phyloP scores from a whole-genome alignment of 2,329 filamentous ascomycete genomes.

The Fusarium subtropicale region DNA sequence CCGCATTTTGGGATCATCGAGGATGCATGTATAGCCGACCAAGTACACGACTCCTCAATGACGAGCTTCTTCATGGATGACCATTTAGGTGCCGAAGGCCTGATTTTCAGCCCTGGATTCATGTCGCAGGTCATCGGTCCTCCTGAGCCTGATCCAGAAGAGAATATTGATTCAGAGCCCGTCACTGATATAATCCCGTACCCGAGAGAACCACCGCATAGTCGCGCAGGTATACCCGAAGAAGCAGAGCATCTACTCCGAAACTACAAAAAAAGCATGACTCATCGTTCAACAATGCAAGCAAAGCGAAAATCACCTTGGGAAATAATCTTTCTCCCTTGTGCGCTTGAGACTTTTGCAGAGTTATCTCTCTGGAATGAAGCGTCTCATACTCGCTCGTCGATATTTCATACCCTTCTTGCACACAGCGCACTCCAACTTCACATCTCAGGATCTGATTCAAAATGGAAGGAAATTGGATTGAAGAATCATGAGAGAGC shows the following conservation, averaged over 20 bases:
- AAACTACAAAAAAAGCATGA: slow-evolving; percentile 47
- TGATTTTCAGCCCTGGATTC: slow-evolving; percentile 42
- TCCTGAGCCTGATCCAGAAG: neutral
- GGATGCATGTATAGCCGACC: slow-evolving; percentile 4
- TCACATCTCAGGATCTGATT: slow-evolving; percentile 33
- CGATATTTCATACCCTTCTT: slow-evolving; percentile 55
- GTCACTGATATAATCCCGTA: slow-evolving; percentile 3
- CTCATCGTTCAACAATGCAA: slow-evolving; percentile 45
- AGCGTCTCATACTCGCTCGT: slow-evolving; percentile 53
- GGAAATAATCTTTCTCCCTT: slow-evolving; percentile 57
- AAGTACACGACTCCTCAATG: slow-evolving; percentile 28
- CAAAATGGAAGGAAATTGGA: slow-evolving; percentile 48
- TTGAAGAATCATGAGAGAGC: slow-evolving; percentile 48
- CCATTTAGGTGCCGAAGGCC: slow-evolving; percentile 37
- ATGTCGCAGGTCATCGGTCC: slow-evolving; percentile 39
- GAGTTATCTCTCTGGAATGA: slow-evolving; percentile 56
- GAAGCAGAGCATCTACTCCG: slow-evolving; percentile 47
- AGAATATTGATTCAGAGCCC: accelerated
- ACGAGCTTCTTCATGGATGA: slow-evolving; percentile 37
- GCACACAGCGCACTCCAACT: slow-evolving; percentile 59
- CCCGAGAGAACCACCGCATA: neutral
- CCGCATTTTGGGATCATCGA: slow-evolving; percentile 14
- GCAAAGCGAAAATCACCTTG: slow-evolving; percentile 56
- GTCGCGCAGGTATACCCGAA: slow-evolving; percentile 17
- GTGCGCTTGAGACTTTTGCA: slow-evolving; percentile 56